Base-by-base conservation (phyloP, 495 filamentous ascomycete genomes). In the Penicillium crystallinum region DNA sequence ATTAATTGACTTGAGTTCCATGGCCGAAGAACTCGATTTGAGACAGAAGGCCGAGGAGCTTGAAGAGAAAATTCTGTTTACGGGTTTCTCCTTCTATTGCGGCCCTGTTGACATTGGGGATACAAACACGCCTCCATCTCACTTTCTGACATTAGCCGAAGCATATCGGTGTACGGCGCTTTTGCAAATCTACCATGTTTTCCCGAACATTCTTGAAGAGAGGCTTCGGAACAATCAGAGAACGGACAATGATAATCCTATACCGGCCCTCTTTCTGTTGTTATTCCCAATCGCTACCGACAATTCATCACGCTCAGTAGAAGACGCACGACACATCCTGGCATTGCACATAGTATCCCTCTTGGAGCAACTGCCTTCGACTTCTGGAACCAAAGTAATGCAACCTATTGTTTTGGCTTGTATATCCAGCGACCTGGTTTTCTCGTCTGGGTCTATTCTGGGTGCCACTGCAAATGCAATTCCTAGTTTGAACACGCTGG, bases 121-220 rank as follows among this genome's bases (percentile, higher is more conserved):
- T 30, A 56, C 58, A 14, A 56, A 64, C 39, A 61, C 61, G 1
- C 61, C 61, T 7, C 61, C 61, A 7, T 55, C 61, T 1, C 61
- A 64, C 40, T 64, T 64, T 30, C 60, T 64, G 9, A 61, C 55
- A 10, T 25, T 64, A 14, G 61, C 61, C 19, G 61, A 64, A 25
- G 53, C 52, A 36, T 64, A 64, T 46, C 61, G 61, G 25, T 64
- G 61, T 21, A 51, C 58, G 6, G 58, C 58, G 3, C 53, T 64
- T 7, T 51, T 64, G 6, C 61, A 64, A 49, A 64, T 64, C 12
- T 64, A 64, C 12, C 61, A 61, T 14, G 61, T 64, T 31, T 64
- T 61, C 39, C 61, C 58, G 33, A 53, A 58, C 4, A 64, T 64
- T 8, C 36, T 64, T 0, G 55, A 56, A 9, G 61, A 61, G 10